Evolutionary conservation across 441 rosid species (phyloP), one percentile per base, ranked within the genome.

Genomic region (Adansonia gregorii): DNA sequence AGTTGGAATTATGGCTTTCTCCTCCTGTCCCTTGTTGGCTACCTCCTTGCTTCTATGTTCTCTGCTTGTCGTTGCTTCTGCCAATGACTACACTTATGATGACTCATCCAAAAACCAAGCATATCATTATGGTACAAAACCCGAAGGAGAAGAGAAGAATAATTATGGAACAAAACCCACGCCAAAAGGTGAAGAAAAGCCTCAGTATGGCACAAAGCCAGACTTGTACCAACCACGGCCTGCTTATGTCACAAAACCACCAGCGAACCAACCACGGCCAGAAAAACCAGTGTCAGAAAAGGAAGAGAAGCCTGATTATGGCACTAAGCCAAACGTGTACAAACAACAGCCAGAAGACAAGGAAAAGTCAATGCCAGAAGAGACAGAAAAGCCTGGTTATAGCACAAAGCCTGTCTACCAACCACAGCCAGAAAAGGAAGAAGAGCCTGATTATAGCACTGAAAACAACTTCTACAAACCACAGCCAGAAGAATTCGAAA

Each of bases 1-100:
- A 63, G 67, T 63, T 31, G 67, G 4, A 63, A 31, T 12, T n/a
- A 63, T 69, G 73, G 59, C 59, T 69, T 49, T 69, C 56, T n/a
- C 73, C 19, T 6, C 73, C 19, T 2, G 20, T 69, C 12, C 22
- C 59, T 69, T 49, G 59, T 49, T 69, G 6, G 43, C 73, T 69
- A 8, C 43, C 43, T 69, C 43, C 41, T 48, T 69, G 59, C 73
- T 69, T 69, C 17, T 69, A 48, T 49, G 20, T 51, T 69, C 59
- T 7, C 35, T 49, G 39, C 9, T 67, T 45, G 72, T 10, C 39
- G 11, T 46, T 20, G 72, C 55, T 46, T 46, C 35, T 0, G 73
- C 73, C 59, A 49, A 49, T 49, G 59, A 49, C 59, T 69, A 69
- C 15, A 35, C 19, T 49, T 54, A 6, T 22, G 48, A 11, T 67